A percentile compares a stretch with the other conserved stretches of the same genome.
These are phyloP conservation scores for Millerozyma acaciae DNA, from an alignment of 805 yeast species.

Conservation along the genomic window DNA sequence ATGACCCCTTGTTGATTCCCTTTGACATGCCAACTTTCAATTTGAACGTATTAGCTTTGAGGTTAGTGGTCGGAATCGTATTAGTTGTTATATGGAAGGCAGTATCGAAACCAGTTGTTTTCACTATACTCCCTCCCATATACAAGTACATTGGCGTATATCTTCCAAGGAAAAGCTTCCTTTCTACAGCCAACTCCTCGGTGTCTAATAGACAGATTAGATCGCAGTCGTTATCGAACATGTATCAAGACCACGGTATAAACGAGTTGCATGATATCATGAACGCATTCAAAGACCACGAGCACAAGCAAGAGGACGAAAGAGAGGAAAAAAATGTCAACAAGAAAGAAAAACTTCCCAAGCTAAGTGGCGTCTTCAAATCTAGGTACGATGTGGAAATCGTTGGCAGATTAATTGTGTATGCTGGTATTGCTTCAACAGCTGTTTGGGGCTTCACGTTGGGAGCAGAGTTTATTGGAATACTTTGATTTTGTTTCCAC, in stretches of 20 bases:
- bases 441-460: conserved; percentile 45
- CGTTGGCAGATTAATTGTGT: conserved; percentile 70
- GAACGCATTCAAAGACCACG: conserved; percentile 18
- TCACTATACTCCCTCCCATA: conserved; percentile 55
- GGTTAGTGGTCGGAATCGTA: conserved; percentile 61
- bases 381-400: conserved; percentile 73
- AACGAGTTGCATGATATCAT: conserved; percentile 24
- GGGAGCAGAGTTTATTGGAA: conserved; percentile 14
- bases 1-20: conserved; percentile 37
- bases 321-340: conserved; percentile 2
- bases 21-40: conserved; percentile 44
- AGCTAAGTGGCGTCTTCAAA: conserved; percentile 46
- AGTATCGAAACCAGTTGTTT: conserved; percentile 62
- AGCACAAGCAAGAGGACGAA: conserved; percentile 20
- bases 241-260: conserved; percentile 21
- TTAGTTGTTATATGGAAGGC: conserved; percentile 72
- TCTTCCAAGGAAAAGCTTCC: conserved; percentile 36
- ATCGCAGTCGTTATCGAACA: conserved; percentile 36
- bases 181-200: conserved; percentile 34
- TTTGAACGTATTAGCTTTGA: conserved; percentile 29
- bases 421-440: conserved; percentile 70
- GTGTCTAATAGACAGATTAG: conserved; percentile 32
- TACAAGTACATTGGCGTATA: conserved; percentile 41
- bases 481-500: too few species aligned
- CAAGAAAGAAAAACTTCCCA: conserved; percentile 8